Base-by-base conservation (phyloP, 2,329 filamentous ascomycete species). In the Xylaria sp. region DNA sequence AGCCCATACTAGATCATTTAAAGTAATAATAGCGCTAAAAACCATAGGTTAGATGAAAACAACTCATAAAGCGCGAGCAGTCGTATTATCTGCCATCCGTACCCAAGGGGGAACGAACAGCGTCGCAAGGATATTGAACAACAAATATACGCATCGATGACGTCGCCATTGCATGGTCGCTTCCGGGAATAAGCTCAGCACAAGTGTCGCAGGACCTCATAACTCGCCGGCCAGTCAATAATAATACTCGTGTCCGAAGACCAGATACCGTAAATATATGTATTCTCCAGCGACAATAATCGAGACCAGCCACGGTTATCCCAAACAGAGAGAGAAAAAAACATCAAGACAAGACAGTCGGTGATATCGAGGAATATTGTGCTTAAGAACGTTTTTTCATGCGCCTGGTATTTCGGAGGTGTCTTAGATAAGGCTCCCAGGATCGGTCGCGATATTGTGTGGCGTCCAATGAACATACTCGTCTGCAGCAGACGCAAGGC, bases 391-490 rank as follows among this genome's bases (percentile, higher is more conserved):
- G 1, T 1, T 29, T 63, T 51, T 18, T 25, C 32, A 40, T 40
- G 18, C 32, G 16, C 21, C 5, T 9, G 32, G 51, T 57, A 37
- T 63, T 63, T 54, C 44, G 29, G 10, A 29, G 60, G 25, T 60
- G 40, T 63, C 50, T 51, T 32, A 29, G 61, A 61, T 65, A 65
- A 68, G 61, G 27, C 61, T 29, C 57, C 37, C 57, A 35, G 44
- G 53, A 16, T 2, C 57, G 27, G 51, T 62, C 13, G 58, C 53
- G 60, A 63, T 40, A 64, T 60, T 47, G 27, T 18, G 68, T 69
- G 64, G 68, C 64, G 68, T 67, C 68, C 68, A 69, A 67, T 69
- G 25, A 51, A 58, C 44, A 54, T 44, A 58, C 16, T 8, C 8
- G 8, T 60, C 40, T 13, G 58, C 58, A 35, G 40, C 48, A 48